Evolutionary conservation across 768 basidiomycete species (phyloP).

Genomic region (Lyophyllum atratum): DNA sequence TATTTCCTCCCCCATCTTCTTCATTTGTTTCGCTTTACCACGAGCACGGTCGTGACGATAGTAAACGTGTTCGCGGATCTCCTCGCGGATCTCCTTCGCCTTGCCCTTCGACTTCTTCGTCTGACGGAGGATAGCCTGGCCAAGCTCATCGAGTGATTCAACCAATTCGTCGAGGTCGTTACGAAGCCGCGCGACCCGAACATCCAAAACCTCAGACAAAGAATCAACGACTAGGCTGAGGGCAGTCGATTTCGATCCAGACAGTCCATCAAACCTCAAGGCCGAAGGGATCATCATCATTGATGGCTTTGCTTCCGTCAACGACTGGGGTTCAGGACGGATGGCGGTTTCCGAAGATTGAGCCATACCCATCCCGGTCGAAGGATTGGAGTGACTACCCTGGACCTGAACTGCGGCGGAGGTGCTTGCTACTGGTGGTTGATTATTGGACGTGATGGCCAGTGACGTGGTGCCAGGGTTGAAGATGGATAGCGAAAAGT

Average conservation of each 20-base stretch:
- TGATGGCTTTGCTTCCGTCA: constrained; percentile 30
- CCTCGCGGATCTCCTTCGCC: constrained; percentile 43
- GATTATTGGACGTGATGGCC: constrained; percentile 27
- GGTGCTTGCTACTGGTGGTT: constrained; percentile 16
- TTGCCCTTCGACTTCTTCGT: constrained; percentile 49
- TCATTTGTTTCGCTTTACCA: constrained; percentile 53
- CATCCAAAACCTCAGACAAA: constrained; percentile 50
- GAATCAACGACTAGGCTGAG: constrained; percentile 46
- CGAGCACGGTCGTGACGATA: constrained; percentile 54
- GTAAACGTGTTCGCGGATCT: constrained; percentile 46
- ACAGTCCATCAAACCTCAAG: constrained; percentile 18
- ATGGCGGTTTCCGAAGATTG: constrained; percentile 36
- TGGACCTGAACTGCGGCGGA: constrained; percentile 5
- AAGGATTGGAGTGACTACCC: constrained; percentile 13
- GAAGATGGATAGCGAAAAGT: constrained; percentile 53
- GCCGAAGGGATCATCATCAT: constrained; percentile 24
- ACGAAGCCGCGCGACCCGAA: constrained; percentile 43
- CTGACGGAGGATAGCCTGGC: constrained; percentile 51
- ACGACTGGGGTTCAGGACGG: constrained; percentile 29
- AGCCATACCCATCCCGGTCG: constrained; percentile 25
- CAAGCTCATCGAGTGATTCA: constrained; percentile 60
- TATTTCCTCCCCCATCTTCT: constrained; percentile 47
- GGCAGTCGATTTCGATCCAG: constrained; percentile 25
- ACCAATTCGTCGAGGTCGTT: constrained; percentile 58
- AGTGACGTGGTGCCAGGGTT: constrained; percentile 48